These are phyloP conservation scores for Dendrothele bispora DNA, from an alignment of 768 basidiomycete genomes.

Conservation along the genomic window DNA sequence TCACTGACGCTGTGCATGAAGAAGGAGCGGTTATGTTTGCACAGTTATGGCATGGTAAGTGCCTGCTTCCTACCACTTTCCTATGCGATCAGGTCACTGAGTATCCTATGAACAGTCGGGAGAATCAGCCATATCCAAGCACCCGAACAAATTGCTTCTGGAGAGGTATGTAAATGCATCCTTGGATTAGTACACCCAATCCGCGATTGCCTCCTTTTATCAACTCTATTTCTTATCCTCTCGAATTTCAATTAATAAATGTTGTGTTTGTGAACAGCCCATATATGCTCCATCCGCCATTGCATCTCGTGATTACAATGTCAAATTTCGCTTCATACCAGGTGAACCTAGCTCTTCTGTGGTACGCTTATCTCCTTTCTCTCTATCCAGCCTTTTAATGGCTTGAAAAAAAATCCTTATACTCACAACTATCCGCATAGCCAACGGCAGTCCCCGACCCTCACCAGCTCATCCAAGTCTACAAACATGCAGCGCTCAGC, in stretches of 20 bases:
- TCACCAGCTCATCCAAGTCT: conserved; percentile 23
- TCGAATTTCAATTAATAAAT: background rate
- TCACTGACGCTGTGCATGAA: conserved; percentile 33
- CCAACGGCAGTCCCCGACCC: conserved; percentile 31
- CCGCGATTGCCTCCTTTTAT: too few species aligned
- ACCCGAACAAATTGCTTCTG: conserved; percentile 27
- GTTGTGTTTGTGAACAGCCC: conserved; percentile 12
- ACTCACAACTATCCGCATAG: conserved; percentile 8
- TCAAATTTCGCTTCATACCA: conserved; percentile 24
- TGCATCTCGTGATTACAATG: conserved; percentile 24
- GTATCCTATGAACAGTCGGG: conserved; percentile 23
- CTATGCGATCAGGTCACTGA: background rate
- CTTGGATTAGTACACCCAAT: too few species aligned
- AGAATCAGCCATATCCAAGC: conserved; percentile 24
- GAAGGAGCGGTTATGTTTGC: conserved; percentile 28
- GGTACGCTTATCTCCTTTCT: background rate
- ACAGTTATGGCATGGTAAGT: conserved; percentile 25
- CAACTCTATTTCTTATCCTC: too few species aligned
- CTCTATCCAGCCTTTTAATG: background rate
- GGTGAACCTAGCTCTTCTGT: conserved; percentile 28
- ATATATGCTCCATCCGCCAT: conserved; percentile 25
- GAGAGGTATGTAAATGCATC: conserved; percentile 17
- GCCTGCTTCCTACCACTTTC: background rate
- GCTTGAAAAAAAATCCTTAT: too few species aligned
- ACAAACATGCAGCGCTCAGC: conserved; percentile 31